Conservation (phyloP, 352 stramenopile genomes). For the Phytophthora cajani region DNA sequence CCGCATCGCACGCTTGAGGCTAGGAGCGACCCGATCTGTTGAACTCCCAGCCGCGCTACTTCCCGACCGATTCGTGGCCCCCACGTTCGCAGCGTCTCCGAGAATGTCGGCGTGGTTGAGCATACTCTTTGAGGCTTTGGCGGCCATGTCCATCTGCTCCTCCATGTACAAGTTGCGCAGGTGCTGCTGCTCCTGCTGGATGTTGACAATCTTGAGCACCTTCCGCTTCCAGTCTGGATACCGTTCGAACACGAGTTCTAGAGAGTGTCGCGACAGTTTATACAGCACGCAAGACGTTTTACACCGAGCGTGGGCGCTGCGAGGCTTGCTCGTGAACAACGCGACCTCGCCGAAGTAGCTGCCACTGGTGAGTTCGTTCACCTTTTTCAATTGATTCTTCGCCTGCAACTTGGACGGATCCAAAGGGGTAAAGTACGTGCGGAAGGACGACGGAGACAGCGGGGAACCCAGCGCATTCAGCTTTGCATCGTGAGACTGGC, state of each 20-base stretch:
- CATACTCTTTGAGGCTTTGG: slow-evolving; percentile 16
- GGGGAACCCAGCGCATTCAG: slow-evolving; percentile 15
- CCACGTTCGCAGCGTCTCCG: not conserved
- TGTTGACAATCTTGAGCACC: slow-evolving; percentile 62
- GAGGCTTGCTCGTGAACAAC: slow-evolving; percentile 57
- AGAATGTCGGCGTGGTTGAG: slow-evolving; percentile 27
- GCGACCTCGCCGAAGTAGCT: slow-evolving; percentile 69
- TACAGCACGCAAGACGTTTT: slow-evolving; percentile 71
- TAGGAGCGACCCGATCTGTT: not conserved
- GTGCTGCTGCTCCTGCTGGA: slow-evolving; percentile 58
- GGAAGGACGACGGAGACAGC: slow-evolving; percentile 23
- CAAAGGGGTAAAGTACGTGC: slow-evolving; percentile 22
- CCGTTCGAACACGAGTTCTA: slow-evolving; percentile 68
- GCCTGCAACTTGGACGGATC: slow-evolving; percentile 36
- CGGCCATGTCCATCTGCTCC: slow-evolving; percentile 57
- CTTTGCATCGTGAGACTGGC: slow-evolving; percentile 41
- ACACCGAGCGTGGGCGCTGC: slow-evolving; percentile 50
- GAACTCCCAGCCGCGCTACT: slow-evolving; percentile 6
- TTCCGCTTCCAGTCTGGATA: slow-evolving; percentile 74
- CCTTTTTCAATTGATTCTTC: slow-evolving; percentile 51
- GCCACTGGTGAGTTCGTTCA: slow-evolving; percentile 59
- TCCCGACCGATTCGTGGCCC: not conserved
- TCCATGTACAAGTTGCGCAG: slow-evolving; percentile 65
- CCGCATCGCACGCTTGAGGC: not conserved
- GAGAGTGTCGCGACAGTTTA: slow-evolving; percentile 47